Evolutionary conservation across 78 protist genomes (phyloP).

Genomic region (Pigoraptor vietnamica): DNA sequence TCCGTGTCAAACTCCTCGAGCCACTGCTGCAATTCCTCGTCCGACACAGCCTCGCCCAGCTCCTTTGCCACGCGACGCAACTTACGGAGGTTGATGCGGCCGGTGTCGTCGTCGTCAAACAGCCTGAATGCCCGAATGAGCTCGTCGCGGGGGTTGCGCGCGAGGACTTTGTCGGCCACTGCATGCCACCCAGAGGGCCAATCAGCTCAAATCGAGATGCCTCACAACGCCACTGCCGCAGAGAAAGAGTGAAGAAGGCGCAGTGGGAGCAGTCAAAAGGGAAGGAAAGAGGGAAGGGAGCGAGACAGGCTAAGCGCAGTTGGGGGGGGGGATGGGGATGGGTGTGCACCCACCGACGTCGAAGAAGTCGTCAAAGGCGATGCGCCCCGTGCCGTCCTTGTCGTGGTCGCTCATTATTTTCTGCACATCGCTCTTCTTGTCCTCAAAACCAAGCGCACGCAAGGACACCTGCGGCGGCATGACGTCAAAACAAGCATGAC

Average conservation of each 20-base stretch:
- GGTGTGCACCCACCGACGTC: background rate
- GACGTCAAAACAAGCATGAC: too few species aligned
- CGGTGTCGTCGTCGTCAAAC: conserved; percentile 74
- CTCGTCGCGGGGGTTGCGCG: conserved; percentile 65
- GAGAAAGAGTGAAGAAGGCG: background rate
- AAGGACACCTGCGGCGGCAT: conserved; percentile 73
- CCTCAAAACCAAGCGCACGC: conserved; percentile 86
- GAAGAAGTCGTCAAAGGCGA: background rate
- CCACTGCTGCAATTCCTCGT: conserved; percentile 88
- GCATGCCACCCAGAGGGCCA: too few species aligned
- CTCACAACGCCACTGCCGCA: background rate
- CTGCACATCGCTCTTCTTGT: conserved; percentile 67
- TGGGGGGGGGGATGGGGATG: too few species aligned
- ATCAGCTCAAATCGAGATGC: too few species aligned
- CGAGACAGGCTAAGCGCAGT: too few species aligned
- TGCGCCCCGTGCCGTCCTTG: background rate
- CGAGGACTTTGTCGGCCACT: conserved; percentile 1
- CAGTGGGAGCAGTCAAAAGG: too few species aligned
- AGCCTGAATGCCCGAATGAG: conserved; percentile 67
- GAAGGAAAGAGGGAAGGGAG: too few species aligned
- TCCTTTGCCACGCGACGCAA: conserved; percentile 54
- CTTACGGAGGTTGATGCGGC: conserved; percentile 59
- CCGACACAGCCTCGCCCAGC: conserved; percentile 71
- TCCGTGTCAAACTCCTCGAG: conserved; percentile 88
- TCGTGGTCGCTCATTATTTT: conserved; percentile 14